Evolutionary conservation across 78 protist species (phyloP), one percentile per base, ranked within the genome.

Genomic region (Planoprotostelium fungivorum): DNA sequence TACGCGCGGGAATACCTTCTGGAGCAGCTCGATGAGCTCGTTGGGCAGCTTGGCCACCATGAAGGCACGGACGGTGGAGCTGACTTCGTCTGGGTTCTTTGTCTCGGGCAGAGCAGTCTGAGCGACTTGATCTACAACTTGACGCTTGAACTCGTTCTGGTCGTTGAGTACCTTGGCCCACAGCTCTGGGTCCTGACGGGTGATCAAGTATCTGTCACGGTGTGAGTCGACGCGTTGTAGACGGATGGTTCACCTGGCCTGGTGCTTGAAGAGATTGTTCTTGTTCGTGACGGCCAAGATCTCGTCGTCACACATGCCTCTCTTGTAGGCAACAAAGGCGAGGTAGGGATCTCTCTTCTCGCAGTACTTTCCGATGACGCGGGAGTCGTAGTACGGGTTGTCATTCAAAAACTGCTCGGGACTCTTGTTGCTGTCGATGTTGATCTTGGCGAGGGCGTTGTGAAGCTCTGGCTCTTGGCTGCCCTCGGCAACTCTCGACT

Each of bases 311-410:
- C 99, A 99, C 29, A 34, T 35, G 91, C 97, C 97, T 29, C 96
- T 93, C 93, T 96, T 94, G 97, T 97, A 97, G 63, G 97, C 97
- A 38, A 97, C 91, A 89, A 96, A 92, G 36, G 99, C 98, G 37
- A 98, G 95, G 88, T 96, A 95, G 84, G 99, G 99, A 93, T 99
- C 99, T 38, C 99, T 95, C 96, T 97, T 98, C 96, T 98, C 99
- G 93, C 99, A 99, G 94, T 96, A 96, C 86, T 84, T 89, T 63
- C 99, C 99, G 88, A 98, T 99, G 0, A 96, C 98, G 38, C 84
- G 83, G 37, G 94, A 88, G 90, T 96, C 97, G 93, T 96, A 97
- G 95, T 85, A 93, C 83, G 86, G 95, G 95, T 99, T 99, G 89
- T 83, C 63, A n/a, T 83, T 29, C 83, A 99, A 96, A 97, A 99